Base-by-base conservation (phyloP, 179 eudicot genomes). In the Vitellaria paradoxa region DNA sequence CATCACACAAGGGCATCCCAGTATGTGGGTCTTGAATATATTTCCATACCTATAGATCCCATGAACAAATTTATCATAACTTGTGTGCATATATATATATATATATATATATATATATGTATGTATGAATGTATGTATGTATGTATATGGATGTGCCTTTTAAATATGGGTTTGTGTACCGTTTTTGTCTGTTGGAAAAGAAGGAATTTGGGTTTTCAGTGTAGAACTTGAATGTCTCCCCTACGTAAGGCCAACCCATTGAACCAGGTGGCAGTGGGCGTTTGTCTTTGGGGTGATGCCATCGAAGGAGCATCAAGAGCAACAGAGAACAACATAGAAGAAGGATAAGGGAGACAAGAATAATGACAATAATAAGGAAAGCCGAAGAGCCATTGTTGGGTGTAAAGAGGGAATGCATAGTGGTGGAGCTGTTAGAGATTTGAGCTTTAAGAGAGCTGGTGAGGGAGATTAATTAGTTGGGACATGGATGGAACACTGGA, bases 1-100 rank as follows among this genome's bases (percentile, higher is more conserved):
- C 97, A 94, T 91, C 63, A 95, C 97, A 78, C 97, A 95, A 15
- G 95, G 97, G 46, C 99, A 95, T 42, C 97, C 97, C 77, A 95
- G 37, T 86, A 95, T 90, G 80, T 93, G 89, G 0, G 89, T 91
- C 91, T 93, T 95, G 75, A 90, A 93, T 78, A 93, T 86, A 37
- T 82, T 82, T 13, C 99, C 99, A 75, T 91, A 93, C 88, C 98
- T 93, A 76, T 45, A 24, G 12, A 13, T 50, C 55, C 9, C 12
- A 12, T 7, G 11, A 50, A 6, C 55, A 50, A 50, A 50, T 7
- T 50, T 50, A 50, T 6, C 55, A 0, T 50, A 50, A 50, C 5
- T 0, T 30, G 37, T 30, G 2, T 30, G 2, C 2, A 30, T 30
- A 30, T 30, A 30, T 30, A 30, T 30, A 30, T 30, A 30, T 2